phyloP scores from a whole-genome alignment of 1,284 basidiomycete genomes.

The Puccinia brachypodii region DNA sequence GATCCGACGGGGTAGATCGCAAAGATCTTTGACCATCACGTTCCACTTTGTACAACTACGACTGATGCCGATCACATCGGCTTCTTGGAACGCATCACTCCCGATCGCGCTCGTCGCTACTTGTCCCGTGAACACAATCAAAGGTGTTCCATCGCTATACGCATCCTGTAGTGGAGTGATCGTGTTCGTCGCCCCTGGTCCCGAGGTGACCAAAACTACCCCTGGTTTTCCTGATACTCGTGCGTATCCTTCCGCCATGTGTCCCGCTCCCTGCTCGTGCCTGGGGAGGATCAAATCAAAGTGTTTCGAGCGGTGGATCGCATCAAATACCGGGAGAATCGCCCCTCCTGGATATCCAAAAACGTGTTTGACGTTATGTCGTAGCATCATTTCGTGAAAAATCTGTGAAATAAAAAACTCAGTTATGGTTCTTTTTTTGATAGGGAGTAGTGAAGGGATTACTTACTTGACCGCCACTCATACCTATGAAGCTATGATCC shows the following conservation, averaged over 20 bases:
- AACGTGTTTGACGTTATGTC: constrained; percentile 92
- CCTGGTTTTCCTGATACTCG: constrained; percentile 96
- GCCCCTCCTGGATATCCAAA: constrained; percentile 97
- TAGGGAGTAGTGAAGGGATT: background rate
- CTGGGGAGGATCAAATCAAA: constrained; percentile 95
- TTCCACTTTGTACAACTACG: constrained; percentile 99
- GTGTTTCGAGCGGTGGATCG: constrained; percentile 93
- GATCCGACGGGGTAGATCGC: constrained; percentile 89
- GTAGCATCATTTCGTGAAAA: constrained; percentile 99
- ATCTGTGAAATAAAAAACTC: constrained; percentile 63
- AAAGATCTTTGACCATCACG: constrained; percentile 97
- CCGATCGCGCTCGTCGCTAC: constrained; percentile 98
- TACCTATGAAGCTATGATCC: constrained; percentile 72
- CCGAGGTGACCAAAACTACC: constrained; percentile 95
- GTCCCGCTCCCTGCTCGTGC: constrained; percentile 96
- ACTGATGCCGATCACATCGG: constrained; percentile 93
- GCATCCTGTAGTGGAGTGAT: constrained; percentile 98
- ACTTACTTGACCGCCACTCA: constrained; percentile 71
- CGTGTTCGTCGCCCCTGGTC: constrained; percentile 96
- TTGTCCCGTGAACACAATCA: constrained; percentile 95
- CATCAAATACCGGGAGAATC: constrained; percentile 97
- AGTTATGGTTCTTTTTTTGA: background rate
- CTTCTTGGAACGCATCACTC: constrained; percentile 97
- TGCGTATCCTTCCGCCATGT: constrained; percentile 99
- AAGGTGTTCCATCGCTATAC: constrained; percentile 86